phyloP scores from a whole-genome alignment of 805 yeast genomes.

The Wickerhamiella lipophila region DNA sequence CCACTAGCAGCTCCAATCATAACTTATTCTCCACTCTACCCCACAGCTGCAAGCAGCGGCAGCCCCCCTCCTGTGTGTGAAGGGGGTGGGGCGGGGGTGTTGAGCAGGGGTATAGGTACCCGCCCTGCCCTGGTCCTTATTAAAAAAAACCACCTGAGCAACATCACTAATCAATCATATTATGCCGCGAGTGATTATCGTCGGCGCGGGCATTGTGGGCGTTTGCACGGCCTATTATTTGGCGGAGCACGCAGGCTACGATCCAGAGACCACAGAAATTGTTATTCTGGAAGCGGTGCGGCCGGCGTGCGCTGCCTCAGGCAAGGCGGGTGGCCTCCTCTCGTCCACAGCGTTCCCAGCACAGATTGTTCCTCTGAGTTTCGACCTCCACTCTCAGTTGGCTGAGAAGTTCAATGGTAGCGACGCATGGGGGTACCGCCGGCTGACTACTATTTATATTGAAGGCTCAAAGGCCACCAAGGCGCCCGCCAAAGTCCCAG shows the following conservation, averaged over 20 bases:
- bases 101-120: too few relatives aligned
- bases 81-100: background rate
- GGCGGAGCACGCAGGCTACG: constrained; percentile 69
- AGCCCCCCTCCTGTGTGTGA: too few relatives aligned
- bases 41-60: too few relatives aligned
- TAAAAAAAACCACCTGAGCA: constrained; percentile 1
- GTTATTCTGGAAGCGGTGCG: constrained; percentile 78
- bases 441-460: constrained; percentile 71
- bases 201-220: constrained; percentile 83
- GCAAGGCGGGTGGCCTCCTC: constrained; percentile 91
- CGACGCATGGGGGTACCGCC: constrained; percentile 82
- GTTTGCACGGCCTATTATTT: constrained; percentile 87
- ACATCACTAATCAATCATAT: background rate
- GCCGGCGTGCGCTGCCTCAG: constrained; percentile 95
- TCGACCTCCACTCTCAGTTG: constrained; percentile 70
- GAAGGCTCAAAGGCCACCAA: constrained; percentile 43
- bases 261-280: constrained; percentile 60
- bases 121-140: background rate
- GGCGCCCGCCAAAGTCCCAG: constrained; percentile 27
- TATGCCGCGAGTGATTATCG: constrained; percentile 15
- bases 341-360: constrained; percentile 97
- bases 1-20: too few relatives aligned
- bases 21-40: too few relatives aligned
- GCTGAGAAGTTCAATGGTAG: constrained; percentile 73
- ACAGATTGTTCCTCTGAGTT: constrained; percentile 80